A percentile compares a stretch with the other conserved stretches of the same genome.
Evolutionary conservation across 73 alveolate genomes (phyloP).

Genomic region (Blepharisma japonicum): DNA sequence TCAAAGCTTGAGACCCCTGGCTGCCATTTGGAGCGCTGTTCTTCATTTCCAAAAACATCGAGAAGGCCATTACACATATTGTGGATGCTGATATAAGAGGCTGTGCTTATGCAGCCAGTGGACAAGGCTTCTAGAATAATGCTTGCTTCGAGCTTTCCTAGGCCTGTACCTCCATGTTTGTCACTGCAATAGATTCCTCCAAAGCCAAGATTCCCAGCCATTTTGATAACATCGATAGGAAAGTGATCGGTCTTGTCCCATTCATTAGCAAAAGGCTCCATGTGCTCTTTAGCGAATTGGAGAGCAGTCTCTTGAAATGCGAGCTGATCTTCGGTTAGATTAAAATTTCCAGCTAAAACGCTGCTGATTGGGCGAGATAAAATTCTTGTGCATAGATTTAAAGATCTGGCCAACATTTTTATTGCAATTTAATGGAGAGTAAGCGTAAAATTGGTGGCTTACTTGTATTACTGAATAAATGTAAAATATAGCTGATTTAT

Average conservation of each 20-base stretch:
- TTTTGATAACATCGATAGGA: conserved; percentile 65
- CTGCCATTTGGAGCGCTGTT: conserved; percentile 53
- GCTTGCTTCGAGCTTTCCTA: conserved; percentile 76
- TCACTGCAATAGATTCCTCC: conserved; percentile 64
- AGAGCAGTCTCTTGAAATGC: conserved; percentile 65
- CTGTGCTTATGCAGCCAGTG: conserved; percentile 69
- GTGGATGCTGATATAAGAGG: conserved; percentile 68
- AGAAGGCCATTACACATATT: conserved; percentile 75
- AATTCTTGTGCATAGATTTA: too few species aligned
- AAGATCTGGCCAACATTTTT: too few species aligned
- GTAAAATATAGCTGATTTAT: too few species aligned
- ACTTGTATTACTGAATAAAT: too few species aligned
- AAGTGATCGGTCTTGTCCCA: conserved; percentile 79
- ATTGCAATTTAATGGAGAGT: too few species aligned
- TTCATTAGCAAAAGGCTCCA: conserved; percentile 74
- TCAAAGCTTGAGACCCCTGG: conserved; percentile 60
- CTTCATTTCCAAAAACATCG: conserved; percentile 65
- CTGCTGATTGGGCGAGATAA: neutral
- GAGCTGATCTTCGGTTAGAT: conserved; percentile 49
- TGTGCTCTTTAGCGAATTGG: conserved; percentile 59
- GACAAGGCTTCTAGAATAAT: conserved; percentile 77
- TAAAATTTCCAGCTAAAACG: neutral
- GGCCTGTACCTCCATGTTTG: conserved; percentile 78
- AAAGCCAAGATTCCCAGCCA: conserved; percentile 82
- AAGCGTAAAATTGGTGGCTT: too few species aligned